phyloP scores from a whole-genome alignment of 2,329 filamentous ascomycete genomes.

The Knoxdaviesia capensis region DNA sequence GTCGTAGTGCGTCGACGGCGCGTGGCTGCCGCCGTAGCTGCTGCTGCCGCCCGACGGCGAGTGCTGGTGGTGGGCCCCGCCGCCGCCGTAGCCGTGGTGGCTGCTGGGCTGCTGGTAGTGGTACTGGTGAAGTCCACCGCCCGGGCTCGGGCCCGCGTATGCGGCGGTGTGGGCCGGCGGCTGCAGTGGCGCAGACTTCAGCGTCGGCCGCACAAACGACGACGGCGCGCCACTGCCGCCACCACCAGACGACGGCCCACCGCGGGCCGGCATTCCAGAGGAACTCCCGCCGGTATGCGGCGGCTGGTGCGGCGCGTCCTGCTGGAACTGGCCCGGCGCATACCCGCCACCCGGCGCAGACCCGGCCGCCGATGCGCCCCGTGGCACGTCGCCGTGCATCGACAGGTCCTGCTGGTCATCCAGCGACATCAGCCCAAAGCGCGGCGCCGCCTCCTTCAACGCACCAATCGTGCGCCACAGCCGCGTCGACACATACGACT shows the following conservation, averaged over 20 bases:
- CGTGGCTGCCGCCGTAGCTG: slow-evolving; percentile 6
- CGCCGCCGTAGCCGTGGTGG: background rate
- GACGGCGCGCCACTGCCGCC: slow-evolving; percentile 1
- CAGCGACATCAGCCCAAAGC: slow-evolving; percentile 33
- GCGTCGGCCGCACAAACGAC: background rate
- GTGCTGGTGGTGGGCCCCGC: background rate
- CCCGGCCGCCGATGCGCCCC: background rate
- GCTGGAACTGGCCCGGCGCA: background rate
- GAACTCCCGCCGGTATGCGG: background rate
- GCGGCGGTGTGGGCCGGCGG: background rate
- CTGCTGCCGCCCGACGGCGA: background rate
- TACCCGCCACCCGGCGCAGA: background rate
- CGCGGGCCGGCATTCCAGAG: background rate
- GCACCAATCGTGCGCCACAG: slow-evolving; percentile 54
- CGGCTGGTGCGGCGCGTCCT: background rate
- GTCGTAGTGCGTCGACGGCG: slow-evolving; percentile 2
- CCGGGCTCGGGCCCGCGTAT: too few relatives aligned
- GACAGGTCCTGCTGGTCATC: background rate
- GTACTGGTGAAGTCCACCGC: background rate
- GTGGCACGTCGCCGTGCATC: slow-evolving; percentile 6
- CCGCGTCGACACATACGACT: slow-evolving; percentile 51
- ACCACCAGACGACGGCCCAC: slow-evolving; percentile 1
- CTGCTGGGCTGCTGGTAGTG: background rate
- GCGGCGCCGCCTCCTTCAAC: slow-evolving; percentile 51
- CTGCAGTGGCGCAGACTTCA: slow-evolving; percentile 2